phyloP scores from a whole-genome alignment of 495 filamentous ascomycete genomes.

The Penicillium pulvis region DNA sequence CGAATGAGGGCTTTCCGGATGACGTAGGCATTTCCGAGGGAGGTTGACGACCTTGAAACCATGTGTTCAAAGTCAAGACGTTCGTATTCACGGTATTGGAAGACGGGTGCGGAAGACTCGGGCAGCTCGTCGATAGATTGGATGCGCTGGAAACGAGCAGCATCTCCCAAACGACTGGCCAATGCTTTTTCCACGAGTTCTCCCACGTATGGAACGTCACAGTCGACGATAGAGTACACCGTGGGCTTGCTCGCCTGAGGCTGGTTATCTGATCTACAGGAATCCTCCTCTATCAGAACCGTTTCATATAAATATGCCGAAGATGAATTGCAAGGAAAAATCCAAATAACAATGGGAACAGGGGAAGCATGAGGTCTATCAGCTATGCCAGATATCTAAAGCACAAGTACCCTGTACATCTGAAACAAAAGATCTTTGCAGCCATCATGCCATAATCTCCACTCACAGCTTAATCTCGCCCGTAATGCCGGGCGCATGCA shows the following conservation, averaged over 20 bases:
- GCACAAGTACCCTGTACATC: conserved; percentile 31
- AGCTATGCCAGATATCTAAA: conserved; percentile 37
- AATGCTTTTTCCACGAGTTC: conserved; percentile 77
- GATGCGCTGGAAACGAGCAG: conserved; percentile 43
- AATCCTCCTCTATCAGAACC: conserved; percentile 44
- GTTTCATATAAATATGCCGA: conserved; percentile 11
- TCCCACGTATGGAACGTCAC: conserved; percentile 84
- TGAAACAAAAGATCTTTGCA: conserved; percentile 21
- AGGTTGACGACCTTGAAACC: conserved; percentile 57
- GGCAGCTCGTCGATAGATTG: conserved; percentile 47
- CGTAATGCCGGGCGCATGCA: conserved; percentile 68
- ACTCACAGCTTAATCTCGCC: conserved; percentile 92
- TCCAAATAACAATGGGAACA: conserved; percentile 16
- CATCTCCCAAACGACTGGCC: conserved; percentile 55
- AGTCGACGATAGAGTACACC: conserved; percentile 76
- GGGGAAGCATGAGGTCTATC: conserved; percentile 28
- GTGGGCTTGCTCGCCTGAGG: conserved; percentile 46
- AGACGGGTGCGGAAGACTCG: conserved; percentile 48
- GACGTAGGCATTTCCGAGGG: conserved; percentile 78
- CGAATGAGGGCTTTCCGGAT: conserved; percentile 97
- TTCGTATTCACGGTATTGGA: conserved; percentile 91
- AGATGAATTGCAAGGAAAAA: conserved; percentile 12
- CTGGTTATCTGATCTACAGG: conserved; percentile 44
- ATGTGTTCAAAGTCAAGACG: conserved; percentile 77
- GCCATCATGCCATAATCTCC: conserved; percentile 36